phyloP scores from a whole-genome alignment of 164 flowering plant species.

The Taxillus chinensis region DNA sequence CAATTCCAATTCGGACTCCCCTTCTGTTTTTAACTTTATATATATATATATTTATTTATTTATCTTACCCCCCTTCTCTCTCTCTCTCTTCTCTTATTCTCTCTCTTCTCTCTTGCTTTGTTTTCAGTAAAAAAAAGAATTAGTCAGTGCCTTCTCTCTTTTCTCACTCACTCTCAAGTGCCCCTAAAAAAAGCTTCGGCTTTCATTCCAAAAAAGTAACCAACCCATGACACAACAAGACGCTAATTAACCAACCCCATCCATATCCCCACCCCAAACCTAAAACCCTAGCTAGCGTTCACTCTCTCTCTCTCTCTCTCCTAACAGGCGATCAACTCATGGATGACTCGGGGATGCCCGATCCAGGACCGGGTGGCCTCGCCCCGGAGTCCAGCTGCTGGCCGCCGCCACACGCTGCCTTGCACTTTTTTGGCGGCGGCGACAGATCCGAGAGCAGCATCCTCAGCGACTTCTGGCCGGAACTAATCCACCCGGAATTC shows the following conservation, averaged over 20 bases:
- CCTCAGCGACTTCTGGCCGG: constrained; percentile 50
- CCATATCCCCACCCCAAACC: no score
- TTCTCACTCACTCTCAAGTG: constrained; percentile 8
- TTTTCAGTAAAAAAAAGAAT: no score
- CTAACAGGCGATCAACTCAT: neutral
- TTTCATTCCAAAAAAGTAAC: constrained; percentile 8
- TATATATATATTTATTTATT: constrained; percentile 10
- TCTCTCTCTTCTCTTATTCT: neutral
- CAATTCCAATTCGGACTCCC: no score
- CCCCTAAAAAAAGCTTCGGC: constrained; percentile 5
- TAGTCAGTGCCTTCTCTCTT: neutral
- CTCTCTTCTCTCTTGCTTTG: no score
- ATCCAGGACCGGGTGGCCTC: constrained; percentile 18
- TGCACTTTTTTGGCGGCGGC: neutral
- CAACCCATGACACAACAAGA: constrained; percentile 15
- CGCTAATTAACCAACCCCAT: constrained; percentile 4
- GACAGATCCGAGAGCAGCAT: constrained; percentile 25
- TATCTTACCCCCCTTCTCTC: constrained; percentile 5
- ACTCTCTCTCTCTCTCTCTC: constrained; percentile 10
- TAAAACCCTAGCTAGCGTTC: constrained; percentile 10
- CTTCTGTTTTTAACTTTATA: no score
- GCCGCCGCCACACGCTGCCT: neutral
- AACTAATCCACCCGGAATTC: constrained; percentile 12
- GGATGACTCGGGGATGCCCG: constrained; percentile 19
- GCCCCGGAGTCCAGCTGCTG: constrained; percentile 27